phyloP scores from a whole-genome alignment of 495 filamentous ascomycete species.

The Penicillium cinerascens region DNA sequence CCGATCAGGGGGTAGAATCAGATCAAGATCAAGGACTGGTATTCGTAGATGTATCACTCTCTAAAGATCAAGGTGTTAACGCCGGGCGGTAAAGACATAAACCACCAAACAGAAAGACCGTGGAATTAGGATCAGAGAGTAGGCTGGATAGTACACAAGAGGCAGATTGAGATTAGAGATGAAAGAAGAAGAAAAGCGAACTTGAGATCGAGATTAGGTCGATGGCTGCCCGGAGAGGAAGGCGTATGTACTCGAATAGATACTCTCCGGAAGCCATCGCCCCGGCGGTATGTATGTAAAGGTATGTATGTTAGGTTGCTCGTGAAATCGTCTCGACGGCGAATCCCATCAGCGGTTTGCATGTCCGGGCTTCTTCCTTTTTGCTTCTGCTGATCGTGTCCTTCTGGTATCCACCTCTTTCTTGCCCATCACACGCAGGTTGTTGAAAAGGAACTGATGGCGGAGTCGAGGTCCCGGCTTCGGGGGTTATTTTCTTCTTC shows the following conservation, averaged over 20 bases:
- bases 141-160: background rate
- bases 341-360: background rate
- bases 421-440: background rate
- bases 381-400: background rate
- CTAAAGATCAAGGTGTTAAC: background rate
- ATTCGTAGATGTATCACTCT: background rate
- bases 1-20: background rate
- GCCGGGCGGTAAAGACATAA: background rate
- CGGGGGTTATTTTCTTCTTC: constrained; percentile 6
- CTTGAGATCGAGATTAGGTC: background rate
- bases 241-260: constrained; percentile 15
- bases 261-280: constrained; percentile 4
- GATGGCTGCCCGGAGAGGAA: background rate
- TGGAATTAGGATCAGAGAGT: background rate
- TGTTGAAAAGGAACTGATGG: background rate
- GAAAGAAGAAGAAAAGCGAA: background rate
- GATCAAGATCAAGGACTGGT: background rate
- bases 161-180: background rate
- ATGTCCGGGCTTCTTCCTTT: background rate
- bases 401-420: constrained; percentile 1
- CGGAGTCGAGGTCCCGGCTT: background rate
- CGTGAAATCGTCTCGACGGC: constrained; percentile 19
- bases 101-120: background rate
- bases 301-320: constrained; percentile 16
- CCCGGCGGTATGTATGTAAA: constrained; percentile 15